phyloP scores from a whole-genome alignment of 1,139 yeast species.

The Pichia sp. region DNA sequence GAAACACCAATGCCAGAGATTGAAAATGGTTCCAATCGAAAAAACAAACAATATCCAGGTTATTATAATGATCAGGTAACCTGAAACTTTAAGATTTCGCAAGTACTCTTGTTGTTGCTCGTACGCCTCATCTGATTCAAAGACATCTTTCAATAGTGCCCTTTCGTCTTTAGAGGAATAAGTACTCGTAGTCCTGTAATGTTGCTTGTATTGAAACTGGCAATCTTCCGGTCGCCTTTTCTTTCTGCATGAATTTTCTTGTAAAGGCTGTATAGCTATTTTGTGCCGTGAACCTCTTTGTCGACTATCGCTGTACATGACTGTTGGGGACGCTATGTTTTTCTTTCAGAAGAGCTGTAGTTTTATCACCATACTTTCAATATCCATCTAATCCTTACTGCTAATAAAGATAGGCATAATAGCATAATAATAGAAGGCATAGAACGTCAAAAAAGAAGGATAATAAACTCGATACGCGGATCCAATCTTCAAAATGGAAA shows the following conservation, averaged over 20 bases:
- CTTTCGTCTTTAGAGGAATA: neutral
- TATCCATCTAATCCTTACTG: too few species aligned
- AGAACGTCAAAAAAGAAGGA: too few species aligned
- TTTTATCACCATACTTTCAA: neutral
- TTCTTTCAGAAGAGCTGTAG: neutral
- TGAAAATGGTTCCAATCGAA: constrained; percentile 42
- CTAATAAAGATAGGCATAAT: too few species aligned
- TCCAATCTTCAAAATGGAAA: too few species aligned
- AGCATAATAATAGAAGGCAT: too few species aligned
- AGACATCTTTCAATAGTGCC: neutral
- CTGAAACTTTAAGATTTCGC: constrained; percentile 30
- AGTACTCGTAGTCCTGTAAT: neutral
- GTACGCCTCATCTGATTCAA: neutral
- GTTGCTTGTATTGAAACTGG: neutral
- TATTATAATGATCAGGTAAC: constrained; percentile 36
- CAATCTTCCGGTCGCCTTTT: neutral
- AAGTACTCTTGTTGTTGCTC: constrained; percentile 11
- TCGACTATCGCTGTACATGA: neutral
- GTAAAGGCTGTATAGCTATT: neutral
- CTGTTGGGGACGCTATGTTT: neutral
- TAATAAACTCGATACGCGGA: too few species aligned
- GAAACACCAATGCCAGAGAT: constrained; percentile 43
- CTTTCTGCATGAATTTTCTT: neutral
- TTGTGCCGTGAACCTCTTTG: neutral
- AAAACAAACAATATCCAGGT: constrained; percentile 43